phyloP scores from a whole-genome alignment of 495 filamentous ascomycete genomes.

The Viridothelium virens region DNA sequence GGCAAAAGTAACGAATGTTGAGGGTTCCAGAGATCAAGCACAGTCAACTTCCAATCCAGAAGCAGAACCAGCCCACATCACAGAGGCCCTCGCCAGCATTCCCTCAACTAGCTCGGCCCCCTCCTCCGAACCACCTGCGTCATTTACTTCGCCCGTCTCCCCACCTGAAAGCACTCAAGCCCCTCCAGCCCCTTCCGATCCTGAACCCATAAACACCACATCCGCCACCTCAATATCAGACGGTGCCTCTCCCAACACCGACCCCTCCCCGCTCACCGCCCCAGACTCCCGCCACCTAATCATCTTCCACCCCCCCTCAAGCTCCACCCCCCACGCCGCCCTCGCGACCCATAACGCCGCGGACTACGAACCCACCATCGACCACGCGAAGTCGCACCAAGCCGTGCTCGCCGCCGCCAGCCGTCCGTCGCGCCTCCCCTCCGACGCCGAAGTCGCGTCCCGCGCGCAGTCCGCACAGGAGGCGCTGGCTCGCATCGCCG shows the following conservation, averaged over 20 bases:
- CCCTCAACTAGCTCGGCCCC: background rate
- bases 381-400: constrained; percentile 78
- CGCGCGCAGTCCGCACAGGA: constrained; percentile 52
- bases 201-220: constrained; percentile 10
- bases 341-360: constrained; percentile 54
- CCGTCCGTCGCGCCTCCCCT: constrained; percentile 61
- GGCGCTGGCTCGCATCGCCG: constrained; percentile 53
- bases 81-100: constrained; percentile 9
- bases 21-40: constrained; percentile 9
- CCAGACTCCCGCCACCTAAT: constrained; percentile 48
- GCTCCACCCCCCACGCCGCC: constrained; percentile 66
- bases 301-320: constrained; percentile 68
- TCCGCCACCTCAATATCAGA: constrained; percentile 22
- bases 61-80: constrained; percentile 14
- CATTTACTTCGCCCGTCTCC: background rate
- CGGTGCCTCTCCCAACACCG: constrained; percentile 19
- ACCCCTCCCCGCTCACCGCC: constrained; percentile 20
- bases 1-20: constrained; percentile 17
- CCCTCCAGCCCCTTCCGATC: background rate
- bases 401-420: constrained; percentile 54
- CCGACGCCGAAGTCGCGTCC: constrained; percentile 57
- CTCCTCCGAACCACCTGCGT: background rate
- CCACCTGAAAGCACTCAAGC: background rate
- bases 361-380: constrained; percentile 76
- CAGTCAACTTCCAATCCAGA: constrained; percentile 16